phyloP scores from a whole-genome alignment of 2,329 filamentous ascomycete genomes.

The Fusarium falciforme region DNA sequence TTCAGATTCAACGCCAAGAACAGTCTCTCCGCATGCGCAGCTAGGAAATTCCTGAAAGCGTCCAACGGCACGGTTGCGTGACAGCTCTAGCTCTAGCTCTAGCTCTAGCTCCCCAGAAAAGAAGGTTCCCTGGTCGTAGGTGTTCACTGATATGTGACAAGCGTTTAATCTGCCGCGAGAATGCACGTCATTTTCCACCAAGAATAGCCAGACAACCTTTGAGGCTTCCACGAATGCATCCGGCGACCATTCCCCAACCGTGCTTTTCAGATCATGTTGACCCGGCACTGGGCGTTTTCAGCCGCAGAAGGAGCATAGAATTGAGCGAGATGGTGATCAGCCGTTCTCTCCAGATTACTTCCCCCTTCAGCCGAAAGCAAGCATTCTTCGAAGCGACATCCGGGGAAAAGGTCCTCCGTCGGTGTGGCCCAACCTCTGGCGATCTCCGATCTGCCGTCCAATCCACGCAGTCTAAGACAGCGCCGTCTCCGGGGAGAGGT shows the following conservation, averaged over 20 bases:
- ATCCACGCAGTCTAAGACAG: background rate
- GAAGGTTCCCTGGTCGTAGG: background rate
- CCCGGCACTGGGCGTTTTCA: conserved; percentile 4
- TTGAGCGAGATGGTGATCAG: background rate
- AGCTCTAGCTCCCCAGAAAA: background rate
- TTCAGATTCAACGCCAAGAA: conserved; percentile 11
- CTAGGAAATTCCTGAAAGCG: conserved; percentile 20
- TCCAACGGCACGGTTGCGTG: conserved; percentile 15
- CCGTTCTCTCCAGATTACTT: background rate
- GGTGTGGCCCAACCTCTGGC: background rate
- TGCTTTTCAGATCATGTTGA: conserved; percentile 19
- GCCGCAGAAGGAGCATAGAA: background rate
- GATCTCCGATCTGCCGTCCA: background rate
- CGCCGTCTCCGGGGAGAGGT: background rate
- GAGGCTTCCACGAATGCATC: conserved; percentile 15
- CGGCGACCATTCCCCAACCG: background rate
- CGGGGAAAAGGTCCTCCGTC: background rate
- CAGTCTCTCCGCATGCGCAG: conserved; percentile 19
- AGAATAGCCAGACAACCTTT: conserved; percentile 8
- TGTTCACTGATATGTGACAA: conserved; percentile 9
- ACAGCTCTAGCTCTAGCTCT: background rate
- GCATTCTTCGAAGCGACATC: background rate
- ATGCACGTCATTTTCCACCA: conserved; percentile 27
- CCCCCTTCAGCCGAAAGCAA: background rate
- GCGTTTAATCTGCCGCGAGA: background rate